These are phyloP conservation scores for Apocynum venetum DNA, from an alignment of 257 asterid species.

Conservation along the genomic window DNA sequence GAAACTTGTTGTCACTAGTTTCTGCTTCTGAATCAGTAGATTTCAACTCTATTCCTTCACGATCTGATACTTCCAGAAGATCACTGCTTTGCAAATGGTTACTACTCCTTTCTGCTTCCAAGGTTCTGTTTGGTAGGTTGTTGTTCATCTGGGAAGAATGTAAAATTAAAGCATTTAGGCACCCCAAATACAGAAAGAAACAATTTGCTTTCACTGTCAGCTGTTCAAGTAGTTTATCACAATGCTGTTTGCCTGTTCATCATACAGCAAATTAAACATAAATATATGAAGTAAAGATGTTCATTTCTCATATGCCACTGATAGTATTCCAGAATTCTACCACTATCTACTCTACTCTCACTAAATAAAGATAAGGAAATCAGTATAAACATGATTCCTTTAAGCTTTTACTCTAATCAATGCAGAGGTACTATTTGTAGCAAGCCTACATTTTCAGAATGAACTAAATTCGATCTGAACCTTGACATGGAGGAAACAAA, in stretches of 20 bases:
- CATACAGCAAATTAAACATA: background rate
- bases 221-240: background rate
- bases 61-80: slow-evolving; percentile 29
- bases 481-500: background rate
- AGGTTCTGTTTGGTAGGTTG: slow-evolving; percentile 22
- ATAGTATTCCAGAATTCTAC: background rate
- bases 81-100: slow-evolving; percentile 30
- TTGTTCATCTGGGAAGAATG: slow-evolving; percentile 23
- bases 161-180: background rate
- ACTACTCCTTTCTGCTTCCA: slow-evolving; percentile 30
- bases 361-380: background rate
- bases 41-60: slow-evolving; percentile 29
- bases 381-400: background rate
- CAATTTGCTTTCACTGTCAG: background rate
- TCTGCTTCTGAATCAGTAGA: slow-evolving; percentile 17
- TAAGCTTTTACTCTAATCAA: background rate
- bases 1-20: slow-evolving; percentile 15
- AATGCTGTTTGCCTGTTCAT: too few relatives aligned
- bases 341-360: background rate
- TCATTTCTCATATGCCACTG: background rate
- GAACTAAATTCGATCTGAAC: background rate
- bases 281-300: background rate
- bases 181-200: background rate
- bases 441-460: background rate
- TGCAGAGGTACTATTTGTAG: background rate